These are phyloP conservation scores for Fusarium goolgardi DNA, from an alignment of 2,329 filamentous ascomycete species.

Conservation along the genomic window DNA sequence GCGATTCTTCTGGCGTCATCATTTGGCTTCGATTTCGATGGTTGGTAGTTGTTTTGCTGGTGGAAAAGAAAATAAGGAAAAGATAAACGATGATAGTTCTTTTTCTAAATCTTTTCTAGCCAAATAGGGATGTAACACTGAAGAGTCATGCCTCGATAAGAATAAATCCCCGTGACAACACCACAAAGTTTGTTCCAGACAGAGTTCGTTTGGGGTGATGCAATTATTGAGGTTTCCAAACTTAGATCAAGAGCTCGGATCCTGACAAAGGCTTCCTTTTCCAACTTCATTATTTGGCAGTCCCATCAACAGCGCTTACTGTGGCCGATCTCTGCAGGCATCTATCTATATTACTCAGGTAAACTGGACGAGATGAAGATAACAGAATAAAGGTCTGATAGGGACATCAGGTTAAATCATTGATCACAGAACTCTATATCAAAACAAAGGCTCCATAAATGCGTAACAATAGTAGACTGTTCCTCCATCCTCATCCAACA, in stretches of 20 bases:
- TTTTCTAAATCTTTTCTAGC: background rate
- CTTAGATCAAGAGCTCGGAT: background rate
- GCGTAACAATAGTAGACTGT: too few relatives aligned
- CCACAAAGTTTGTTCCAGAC: background rate
- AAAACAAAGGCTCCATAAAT: too few relatives aligned
- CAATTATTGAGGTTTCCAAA: background rate
- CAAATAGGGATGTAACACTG: background rate
- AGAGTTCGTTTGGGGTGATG: background rate
- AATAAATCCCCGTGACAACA: background rate
- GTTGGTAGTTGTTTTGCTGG: rapidly evolving
- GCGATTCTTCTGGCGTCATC: background rate
- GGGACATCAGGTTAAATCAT: too few relatives aligned
- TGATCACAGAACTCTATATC: too few relatives aligned
- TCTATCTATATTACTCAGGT: background rate
- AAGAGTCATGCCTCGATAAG: background rate
- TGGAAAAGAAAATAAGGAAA: background rate
- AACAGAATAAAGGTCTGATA: too few relatives aligned
- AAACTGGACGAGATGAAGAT: rapidly evolving
- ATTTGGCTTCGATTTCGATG: background rate
- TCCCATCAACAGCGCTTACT: background rate
- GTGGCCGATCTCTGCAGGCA: background rate
- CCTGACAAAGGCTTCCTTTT: background rate
- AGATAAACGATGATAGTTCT: background rate
- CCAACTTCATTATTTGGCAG: background rate
- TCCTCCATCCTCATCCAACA: too few relatives aligned